Evolutionary conservation across 2,329 filamentous ascomycete species (phyloP).

Genomic region (Gaeumannomyces sp.): DNA sequence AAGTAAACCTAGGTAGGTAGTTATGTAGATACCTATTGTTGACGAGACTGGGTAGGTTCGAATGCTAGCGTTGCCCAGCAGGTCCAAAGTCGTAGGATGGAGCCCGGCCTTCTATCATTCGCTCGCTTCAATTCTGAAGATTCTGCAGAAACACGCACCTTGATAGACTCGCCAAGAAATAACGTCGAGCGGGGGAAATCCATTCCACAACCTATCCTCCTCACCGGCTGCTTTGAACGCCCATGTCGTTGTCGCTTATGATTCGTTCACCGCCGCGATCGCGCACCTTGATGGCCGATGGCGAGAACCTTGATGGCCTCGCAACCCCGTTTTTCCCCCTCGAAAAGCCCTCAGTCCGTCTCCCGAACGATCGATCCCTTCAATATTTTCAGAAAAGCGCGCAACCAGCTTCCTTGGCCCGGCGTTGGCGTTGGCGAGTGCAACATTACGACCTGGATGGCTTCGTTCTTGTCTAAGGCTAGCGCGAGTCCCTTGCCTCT

Average conservation of each 20-base stretch:
- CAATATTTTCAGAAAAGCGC: neutral
- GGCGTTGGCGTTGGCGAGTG: neutral
- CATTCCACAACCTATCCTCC: neutral
- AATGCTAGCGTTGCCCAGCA: no score
- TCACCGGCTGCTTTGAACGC: neutral
- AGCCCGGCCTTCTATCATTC: neutral
- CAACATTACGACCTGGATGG: neutral
- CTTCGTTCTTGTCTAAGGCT: neutral
- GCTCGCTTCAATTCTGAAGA: neutral
- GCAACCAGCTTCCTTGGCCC: neutral
- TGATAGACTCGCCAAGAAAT: neutral
- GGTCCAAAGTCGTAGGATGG: neutral
- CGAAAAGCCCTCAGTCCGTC: no score
- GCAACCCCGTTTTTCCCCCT: neutral
- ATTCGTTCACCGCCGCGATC: neutral
- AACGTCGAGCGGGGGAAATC: neutral
- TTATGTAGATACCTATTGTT: no score
- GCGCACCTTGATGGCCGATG: neutral
- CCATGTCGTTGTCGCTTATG: neutral
- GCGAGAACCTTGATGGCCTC: neutral
- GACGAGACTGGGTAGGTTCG: no score
- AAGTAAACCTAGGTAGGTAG: no score
- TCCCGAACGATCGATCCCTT: neutral
- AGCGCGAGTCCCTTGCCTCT: neutral
- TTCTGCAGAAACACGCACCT: neutral